Percentiles rank a stretch among this genome's conserved stretches.
Conservation (phyloP, 163 green algal species). For the Prototheca stagnorum region DNA sequence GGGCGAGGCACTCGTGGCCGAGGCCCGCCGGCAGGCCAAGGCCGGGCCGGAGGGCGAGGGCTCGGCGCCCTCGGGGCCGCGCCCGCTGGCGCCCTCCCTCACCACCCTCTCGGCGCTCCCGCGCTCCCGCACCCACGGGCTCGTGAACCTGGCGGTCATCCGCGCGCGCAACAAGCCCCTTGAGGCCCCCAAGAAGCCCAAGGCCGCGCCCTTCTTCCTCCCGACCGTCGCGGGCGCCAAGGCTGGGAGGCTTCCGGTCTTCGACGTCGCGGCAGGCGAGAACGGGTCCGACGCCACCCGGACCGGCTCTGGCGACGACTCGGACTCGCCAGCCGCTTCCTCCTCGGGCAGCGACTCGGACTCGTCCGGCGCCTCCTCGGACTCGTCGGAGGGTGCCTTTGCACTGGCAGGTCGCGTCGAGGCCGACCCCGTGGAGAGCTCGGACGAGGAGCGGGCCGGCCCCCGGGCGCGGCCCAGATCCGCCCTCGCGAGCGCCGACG, state of each 20-base stretch:
- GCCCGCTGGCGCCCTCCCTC: constrained; percentile 44
- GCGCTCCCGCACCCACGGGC: constrained; percentile 59
- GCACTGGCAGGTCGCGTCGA: no score
- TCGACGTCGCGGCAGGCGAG: constrained; percentile 11
- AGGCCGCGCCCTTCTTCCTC: constrained; percentile 93
- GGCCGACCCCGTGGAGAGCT: no score
- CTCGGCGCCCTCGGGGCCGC: constrained; percentile 35
- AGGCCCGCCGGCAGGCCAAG: constrained; percentile 10
- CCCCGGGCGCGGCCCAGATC: neutral
- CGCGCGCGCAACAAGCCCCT: constrained; percentile 67
- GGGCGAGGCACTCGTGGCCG: neutral
- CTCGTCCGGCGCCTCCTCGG: no score
- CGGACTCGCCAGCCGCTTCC: no score
- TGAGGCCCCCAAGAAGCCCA: constrained; percentile 73
- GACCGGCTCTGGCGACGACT: no score
- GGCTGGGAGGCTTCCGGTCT: constrained; percentile 29
- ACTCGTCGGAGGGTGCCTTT: no score
- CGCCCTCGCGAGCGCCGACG: constrained; percentile 2
- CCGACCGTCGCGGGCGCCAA: constrained; percentile 49
- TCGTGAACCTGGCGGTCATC: constrained; percentile 78
- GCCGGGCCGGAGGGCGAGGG: constrained; percentile 4
- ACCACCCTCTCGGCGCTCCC: constrained; percentile 73
- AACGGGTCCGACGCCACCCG: neutral
- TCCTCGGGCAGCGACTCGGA: no score
- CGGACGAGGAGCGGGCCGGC: neutral